Conservation (phyloP, 2,329 filamentous ascomycete genomes). For the Aspergillus amoenus region DNA sequence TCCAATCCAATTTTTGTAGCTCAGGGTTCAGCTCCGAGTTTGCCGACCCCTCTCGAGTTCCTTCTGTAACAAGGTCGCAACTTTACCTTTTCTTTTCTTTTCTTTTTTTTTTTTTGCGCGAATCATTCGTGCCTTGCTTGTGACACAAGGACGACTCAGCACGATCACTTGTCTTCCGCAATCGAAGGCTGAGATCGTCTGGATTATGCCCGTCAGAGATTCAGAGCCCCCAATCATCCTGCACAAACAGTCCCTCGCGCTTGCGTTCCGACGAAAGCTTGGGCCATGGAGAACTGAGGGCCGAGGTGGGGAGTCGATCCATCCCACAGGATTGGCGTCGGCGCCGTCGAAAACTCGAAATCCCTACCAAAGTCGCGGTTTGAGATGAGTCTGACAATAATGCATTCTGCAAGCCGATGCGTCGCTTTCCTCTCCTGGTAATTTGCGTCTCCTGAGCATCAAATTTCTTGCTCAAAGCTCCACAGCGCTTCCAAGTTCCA, state of each 20-base stretch:
- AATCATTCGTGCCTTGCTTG: neutral
- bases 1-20: neutral
- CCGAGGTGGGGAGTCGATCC: neutral
- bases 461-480: neutral
- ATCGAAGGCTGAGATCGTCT: no score
- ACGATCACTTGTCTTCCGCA: no score
- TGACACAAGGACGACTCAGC: no score
- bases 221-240: neutral
- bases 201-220: no score
- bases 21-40: neutral
- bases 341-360: neutral
- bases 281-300: neutral
- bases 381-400: neutral
- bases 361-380: conserved; percentile 1
- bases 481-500: conserved; percentile 1
- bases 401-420: neutral
- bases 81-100: neutral
- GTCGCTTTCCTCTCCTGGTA: conserved; percentile 6
- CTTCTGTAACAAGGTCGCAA: neutral
- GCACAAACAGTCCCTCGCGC: neutral
- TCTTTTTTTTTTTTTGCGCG: neutral
- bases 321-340: neutral
- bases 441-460: conserved; percentile 11
- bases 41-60: neutral
- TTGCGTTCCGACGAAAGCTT: neutral